phyloP scores from a whole-genome alignment of 1,284 basidiomycete genomes.

The Apiotrichum akiyoshidainum region DNA sequence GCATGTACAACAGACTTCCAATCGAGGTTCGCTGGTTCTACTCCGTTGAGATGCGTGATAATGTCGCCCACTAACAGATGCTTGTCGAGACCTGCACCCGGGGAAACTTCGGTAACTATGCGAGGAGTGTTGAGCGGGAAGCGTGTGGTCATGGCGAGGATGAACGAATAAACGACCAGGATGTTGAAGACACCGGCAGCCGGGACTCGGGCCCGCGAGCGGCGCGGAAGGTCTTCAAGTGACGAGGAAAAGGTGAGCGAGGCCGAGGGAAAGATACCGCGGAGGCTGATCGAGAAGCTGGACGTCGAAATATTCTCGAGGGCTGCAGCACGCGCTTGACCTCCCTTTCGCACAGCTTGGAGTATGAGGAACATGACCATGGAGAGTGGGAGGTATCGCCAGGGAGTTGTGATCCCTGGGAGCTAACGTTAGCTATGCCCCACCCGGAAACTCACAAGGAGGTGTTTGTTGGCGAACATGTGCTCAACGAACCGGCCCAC shows the following conservation, averaged over 20 bases:
- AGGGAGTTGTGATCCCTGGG: no score
- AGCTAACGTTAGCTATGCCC: no score
- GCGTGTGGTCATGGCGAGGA: neutral
- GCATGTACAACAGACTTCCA: neutral
- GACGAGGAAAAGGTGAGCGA: slow-evolving; percentile 37
- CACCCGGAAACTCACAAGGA: no score
- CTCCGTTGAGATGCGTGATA: slow-evolving; percentile 41
- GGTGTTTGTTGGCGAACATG: no score
- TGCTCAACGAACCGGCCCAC: no score
- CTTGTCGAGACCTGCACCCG: neutral
- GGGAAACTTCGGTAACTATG: neutral
- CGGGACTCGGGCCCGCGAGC: slow-evolving; percentile 37
- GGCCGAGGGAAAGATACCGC: slow-evolving; percentile 35
- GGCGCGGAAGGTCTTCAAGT: slow-evolving; percentile 31
- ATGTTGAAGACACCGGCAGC: slow-evolving; percentile 45
- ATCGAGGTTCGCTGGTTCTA: slow-evolving; percentile 19
- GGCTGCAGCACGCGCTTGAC: slow-evolving; percentile 43
- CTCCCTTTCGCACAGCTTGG: slow-evolving; percentile 45
- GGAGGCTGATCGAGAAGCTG: slow-evolving; percentile 30
- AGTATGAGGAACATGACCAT: slow-evolving; percentile 21
- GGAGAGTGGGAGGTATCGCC: no score
- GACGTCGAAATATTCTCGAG: slow-evolving; percentile 38
- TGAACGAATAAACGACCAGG: slow-evolving; percentile 28
- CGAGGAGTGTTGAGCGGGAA: neutral
- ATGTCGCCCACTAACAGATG: slow-evolving; percentile 28